Percentiles rank a stretch among this genome's conserved stretches.
These are phyloP conservation scores for Apiospora koreana DNA, from an alignment of 2,329 filamentous ascomycete genomes.

Conservation along the genomic window DNA sequence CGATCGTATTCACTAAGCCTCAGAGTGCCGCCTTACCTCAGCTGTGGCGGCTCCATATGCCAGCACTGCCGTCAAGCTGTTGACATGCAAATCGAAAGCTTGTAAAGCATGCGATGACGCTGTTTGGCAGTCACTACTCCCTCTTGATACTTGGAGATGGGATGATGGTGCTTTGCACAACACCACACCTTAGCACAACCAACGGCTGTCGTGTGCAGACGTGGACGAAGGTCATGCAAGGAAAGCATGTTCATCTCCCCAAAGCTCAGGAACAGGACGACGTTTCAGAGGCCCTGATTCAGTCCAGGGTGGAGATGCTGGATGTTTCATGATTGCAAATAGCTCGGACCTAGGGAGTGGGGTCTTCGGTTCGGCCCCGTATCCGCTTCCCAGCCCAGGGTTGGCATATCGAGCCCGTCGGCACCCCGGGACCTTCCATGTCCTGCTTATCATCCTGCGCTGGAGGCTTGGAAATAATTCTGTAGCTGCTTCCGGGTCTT, in stretches of 20 bases:
- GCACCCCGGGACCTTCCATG: not conserved
- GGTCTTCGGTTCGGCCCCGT: slow-evolving; percentile 1
- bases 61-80: not conserved
- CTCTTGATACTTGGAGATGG: not conserved
- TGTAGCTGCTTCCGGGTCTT: not conserved
- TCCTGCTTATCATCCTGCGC: not conserved
- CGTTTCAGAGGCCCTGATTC: not conserved
- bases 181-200: not conserved
- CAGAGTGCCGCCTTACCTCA: not conserved
- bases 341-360: not conserved
- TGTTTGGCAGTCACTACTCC: not conserved
- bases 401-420: not conserved
- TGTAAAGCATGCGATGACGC: not conserved
- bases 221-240: not conserved
- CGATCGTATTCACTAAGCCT: not conserved
- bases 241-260: not conserved
- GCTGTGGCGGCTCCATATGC: not conserved
- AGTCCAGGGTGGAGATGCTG: not conserved
- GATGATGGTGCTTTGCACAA: not conserved
- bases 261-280: not conserved
- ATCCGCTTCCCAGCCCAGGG: not conserved
- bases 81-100: not conserved
- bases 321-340: slow-evolving; percentile 8
- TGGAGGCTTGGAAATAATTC: not conserved
- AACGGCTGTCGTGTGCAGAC: not conserved